phyloP scores from a whole-genome alignment of 441 rosid genomes.

The Omphalea diandra region DNA sequence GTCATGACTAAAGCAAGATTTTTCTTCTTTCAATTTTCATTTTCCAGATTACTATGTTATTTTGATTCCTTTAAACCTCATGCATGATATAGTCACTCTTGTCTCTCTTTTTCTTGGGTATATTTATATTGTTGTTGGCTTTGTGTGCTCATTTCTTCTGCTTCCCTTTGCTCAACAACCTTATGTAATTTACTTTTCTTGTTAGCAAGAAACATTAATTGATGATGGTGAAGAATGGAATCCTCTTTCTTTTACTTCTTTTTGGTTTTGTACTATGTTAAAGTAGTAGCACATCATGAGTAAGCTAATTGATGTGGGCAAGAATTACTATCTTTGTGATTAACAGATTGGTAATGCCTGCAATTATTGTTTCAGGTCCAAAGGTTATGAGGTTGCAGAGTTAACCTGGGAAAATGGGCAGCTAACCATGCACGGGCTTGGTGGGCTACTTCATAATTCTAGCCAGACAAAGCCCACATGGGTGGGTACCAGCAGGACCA shows the following conservation, averaged over 20 bases:
- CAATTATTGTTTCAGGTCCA: constrained; percentile 36
- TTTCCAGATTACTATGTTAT: no score
- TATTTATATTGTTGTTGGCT: background rate
- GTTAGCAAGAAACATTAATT: no score
- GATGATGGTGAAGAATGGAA: no score
- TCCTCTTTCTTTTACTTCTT: no score
- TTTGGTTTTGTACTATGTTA: no score
- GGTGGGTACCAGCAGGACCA: constrained; percentile 22
- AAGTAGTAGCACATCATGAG: no score
- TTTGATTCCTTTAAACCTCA: no score
- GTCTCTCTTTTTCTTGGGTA: no score
- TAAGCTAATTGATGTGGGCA: no score
- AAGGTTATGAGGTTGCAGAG: constrained; percentile 51
- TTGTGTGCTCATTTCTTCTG: background rate
- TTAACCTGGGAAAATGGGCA: constrained; percentile 72
- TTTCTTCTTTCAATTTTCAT: background rate
- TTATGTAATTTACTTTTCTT: no score
- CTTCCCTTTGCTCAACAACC: background rate
- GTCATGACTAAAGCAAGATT: background rate
- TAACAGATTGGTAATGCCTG: background rate
- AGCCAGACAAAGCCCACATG: constrained; percentile 32
- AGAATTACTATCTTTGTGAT: no score
- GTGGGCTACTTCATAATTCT: constrained; percentile 33
- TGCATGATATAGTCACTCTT: no score
- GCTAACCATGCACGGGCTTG: constrained; percentile 52